Evolutionary conservation across 2,329 filamentous ascomycete genomes (phyloP), one percentile per base, ranked within the genome.

Genomic region (Plenodomus lindquistii): DNA sequence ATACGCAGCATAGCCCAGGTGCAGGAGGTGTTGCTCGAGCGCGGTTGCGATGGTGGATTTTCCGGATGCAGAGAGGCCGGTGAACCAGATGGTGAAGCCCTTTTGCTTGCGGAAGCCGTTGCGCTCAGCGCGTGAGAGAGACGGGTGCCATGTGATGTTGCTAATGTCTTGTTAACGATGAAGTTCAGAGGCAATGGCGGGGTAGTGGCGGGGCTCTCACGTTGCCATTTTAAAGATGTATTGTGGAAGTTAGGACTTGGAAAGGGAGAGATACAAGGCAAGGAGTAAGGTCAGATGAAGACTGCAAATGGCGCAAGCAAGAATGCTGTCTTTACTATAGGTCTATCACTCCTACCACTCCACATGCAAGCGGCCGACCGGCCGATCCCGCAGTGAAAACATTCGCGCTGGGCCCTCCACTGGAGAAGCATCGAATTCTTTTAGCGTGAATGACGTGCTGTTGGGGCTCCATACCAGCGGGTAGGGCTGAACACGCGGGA

Each of bases 11-110:
- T 94, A 79, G 37, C 87, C 88, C 10, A 90, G 82, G 73, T 96
- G 91, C 46, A 99, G 85, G 27, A 99, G 86, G 75, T 97, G 91
- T 79, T 97, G 93, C 81, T 99, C 94, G 35, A 99, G 88, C 15
- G 94, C 94, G 2, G 91, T 96, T 46, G 94, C 94, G 55, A 99
- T 90, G 49, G 94, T 99, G 43, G 93, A 97, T 78, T 99, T 99
- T 70, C 94, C 94, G 0, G 91, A 96, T 42, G 93, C 94, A 31
- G 90, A 96, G 57, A 99, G 89, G 45, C 94, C 94, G 1, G 94
- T 99, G 71, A 99, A 89, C 94, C 94, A 99, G 77, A 99, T 87
- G 48, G 94, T 99, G 73, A 95, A 87, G 71, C 94, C 94, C 61
- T 85, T 84, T 76, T 99, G 94, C 73, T 86, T 85, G 75, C 91